Conservation (phyloP, 805 yeast genomes). For the Candida parachauliodes region DNA sequence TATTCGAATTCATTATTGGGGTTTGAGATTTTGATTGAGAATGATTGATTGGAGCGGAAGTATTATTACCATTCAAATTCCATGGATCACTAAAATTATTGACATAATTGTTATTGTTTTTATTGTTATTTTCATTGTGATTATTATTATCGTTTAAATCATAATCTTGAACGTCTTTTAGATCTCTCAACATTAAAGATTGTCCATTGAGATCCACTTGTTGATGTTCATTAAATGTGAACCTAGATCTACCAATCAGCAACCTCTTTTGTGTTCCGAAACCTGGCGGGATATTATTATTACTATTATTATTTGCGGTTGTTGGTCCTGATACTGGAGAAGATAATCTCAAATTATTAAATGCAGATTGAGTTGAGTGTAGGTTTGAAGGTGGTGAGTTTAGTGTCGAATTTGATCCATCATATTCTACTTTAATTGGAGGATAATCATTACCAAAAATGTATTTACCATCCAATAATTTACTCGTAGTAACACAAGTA, state of each 20-base stretch:
- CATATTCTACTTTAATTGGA: slow-evolving; percentile 34
- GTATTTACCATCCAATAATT: slow-evolving; percentile 36
- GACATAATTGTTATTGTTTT: no score
- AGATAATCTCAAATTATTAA: slow-evolving; percentile 25
- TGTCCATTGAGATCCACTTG: no score
- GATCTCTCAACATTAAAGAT: slow-evolving; percentile 42
- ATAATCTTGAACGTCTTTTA: no score
- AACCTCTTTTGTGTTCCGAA: slow-evolving; percentile 43
- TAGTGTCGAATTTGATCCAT: slow-evolving; percentile 2
- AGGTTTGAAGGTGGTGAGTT: slow-evolving; percentile 14
- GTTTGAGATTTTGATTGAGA: slow-evolving; percentile 30
- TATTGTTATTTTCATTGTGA: no score
- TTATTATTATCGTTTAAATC: no score
- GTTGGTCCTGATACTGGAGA: slow-evolving; percentile 7
- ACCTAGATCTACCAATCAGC: slow-evolving; percentile 60
- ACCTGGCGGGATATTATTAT: slow-evolving; percentile 29
- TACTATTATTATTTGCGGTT: neutral
- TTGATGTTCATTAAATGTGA: slow-evolving; percentile 66
- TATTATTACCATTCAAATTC: slow-evolving; percentile 26
- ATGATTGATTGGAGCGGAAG: no score
- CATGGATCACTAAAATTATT: slow-evolving; percentile 46
- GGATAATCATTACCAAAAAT: slow-evolving; percentile 35
- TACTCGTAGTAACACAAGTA: slow-evolving; percentile 40
- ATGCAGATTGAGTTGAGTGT: slow-evolving; percentile 18
- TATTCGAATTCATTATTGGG: slow-evolving; percentile 25